These are phyloP conservation scores for Eragrostis curvula DNA, from an alignment of 176 grass and related monocot genomes.

Conservation along the genomic window DNA sequence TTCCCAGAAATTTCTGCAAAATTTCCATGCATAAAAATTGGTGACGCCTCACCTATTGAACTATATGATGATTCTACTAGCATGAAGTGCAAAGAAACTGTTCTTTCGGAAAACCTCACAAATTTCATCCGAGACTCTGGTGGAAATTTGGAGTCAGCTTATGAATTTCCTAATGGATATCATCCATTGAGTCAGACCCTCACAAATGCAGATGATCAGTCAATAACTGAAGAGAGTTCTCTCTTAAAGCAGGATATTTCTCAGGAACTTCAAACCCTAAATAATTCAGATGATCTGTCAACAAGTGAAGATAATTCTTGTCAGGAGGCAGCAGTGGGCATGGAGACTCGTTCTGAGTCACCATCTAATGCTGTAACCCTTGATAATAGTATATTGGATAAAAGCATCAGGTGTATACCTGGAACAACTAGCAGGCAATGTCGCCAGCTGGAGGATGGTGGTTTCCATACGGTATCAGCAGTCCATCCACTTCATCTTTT, in stretches of 20 bases:
- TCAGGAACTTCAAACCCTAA: constrained; percentile 38
- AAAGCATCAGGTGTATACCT: constrained; percentile 62
- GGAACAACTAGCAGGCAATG: constrained; percentile 61
- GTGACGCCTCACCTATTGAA: constrained; percentile 70
- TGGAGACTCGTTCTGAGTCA: constrained; percentile 22
- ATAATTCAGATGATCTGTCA: constrained; percentile 31
- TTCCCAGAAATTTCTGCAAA: constrained; percentile 56
- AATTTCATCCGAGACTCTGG: constrained; percentile 49
- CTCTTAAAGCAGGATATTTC: constrained; percentile 7
- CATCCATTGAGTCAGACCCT: constrained; percentile 34
- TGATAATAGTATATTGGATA: constrained; percentile 63
- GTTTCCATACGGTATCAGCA: constrained; percentile 77
- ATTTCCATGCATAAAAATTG: constrained; percentile 84
- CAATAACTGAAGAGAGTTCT: constrained; percentile 45
- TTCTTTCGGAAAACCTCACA: constrained; percentile 51
- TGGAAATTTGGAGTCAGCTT: constrained; percentile 52
- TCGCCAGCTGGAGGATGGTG: constrained; percentile 69
- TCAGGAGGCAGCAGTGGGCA: constrained; percentile 38
- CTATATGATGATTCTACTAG: constrained; percentile 71
- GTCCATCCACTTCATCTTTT: constrained; percentile 26
- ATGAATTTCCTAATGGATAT: constrained; percentile 46
- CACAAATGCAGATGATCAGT: constrained; percentile 31
- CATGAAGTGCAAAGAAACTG: constrained; percentile 39
- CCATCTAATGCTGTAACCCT: constrained; percentile 34
- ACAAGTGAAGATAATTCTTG: constrained; percentile 45